These are phyloP conservation scores for Podaxis mareebaensis DNA, from an alignment of 768 basidiomycete genomes.

Conservation along the genomic window DNA sequence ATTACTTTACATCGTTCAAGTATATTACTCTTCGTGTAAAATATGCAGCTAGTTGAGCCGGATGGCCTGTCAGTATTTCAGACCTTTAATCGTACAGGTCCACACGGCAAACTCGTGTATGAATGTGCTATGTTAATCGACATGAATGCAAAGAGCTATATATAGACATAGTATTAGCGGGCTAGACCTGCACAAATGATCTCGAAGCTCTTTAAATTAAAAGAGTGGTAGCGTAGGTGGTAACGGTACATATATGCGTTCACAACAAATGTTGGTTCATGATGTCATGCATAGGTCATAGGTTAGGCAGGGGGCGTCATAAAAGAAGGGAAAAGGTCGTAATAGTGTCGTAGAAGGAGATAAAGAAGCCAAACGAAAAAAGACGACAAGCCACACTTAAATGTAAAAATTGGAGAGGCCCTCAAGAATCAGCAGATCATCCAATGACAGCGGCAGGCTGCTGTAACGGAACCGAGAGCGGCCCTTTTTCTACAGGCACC, in stretches of 20 bases:
- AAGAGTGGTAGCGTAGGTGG: neutral
- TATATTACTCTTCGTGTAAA: neutral
- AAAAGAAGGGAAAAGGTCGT: neutral
- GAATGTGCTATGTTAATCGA: neutral
- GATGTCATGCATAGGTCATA: constrained; percentile 2
- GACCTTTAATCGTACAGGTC: neutral
- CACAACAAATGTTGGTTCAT: neutral
- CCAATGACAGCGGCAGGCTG: neutral
- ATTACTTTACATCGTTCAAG: neutral
- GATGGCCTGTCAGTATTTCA: no score
- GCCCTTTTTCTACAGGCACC: constrained; percentile 1
- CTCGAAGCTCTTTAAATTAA: neutral
- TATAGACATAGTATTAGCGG: neutral
- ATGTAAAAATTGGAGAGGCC: no score
- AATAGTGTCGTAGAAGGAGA: neutral
- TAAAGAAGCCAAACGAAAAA: neutral
- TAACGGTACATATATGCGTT: neutral
- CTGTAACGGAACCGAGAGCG: neutral
- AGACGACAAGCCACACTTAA: neutral
- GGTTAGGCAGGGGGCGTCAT: neutral
- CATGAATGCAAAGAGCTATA: neutral
- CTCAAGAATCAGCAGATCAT: neutral
- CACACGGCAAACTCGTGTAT: neutral
- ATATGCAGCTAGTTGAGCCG: neutral
- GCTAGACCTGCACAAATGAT: neutral